A percentile compares a stretch with the other conserved stretches of the same genome.
Conservation (phyloP, 306 rosid species). For the Cicer yamashitae region DNA sequence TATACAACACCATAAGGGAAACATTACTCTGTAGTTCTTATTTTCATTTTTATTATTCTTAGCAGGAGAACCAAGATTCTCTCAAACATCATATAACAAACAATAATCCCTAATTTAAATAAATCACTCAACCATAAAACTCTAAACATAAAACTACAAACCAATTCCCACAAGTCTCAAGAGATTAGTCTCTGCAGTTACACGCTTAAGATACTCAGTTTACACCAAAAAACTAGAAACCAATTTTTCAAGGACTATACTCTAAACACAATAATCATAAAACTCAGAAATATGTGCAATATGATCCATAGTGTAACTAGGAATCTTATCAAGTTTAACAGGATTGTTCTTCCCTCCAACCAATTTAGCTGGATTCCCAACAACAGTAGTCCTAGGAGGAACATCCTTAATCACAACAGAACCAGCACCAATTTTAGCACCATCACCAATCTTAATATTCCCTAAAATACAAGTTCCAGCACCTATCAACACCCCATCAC, state of each 20-base stretch:
- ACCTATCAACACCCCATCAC: conserved; percentile 89
- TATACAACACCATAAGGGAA: not conserved
- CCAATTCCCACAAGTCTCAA: too few species aligned
- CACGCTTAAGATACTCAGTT: too few species aligned
- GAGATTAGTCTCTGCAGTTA: too few species aligned
- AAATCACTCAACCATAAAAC: conserved; percentile 6
- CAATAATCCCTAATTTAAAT: conserved; percentile 34
- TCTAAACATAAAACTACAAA: not conserved
- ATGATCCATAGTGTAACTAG: conserved; percentile 91
- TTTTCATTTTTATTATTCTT: conserved; percentile 27
- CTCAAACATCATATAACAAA: conserved; percentile 48
- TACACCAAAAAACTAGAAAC: not conserved
- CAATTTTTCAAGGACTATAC: not conserved
- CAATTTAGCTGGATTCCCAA: conserved; percentile 86
- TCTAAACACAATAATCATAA: conserved; percentile 78
- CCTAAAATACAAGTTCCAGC: conserved; percentile 92
- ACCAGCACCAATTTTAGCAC: conserved; percentile 91
- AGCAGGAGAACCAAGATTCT: conserved; percentile 60
- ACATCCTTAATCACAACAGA: conserved; percentile 91
- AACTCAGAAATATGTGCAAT: conserved; percentile 69
- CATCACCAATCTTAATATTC: conserved; percentile 76
- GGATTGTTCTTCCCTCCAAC: conserved; percentile 89
- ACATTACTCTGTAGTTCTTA: not conserved
- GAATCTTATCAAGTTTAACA: conserved; percentile 68
- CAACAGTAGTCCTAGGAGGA: conserved; percentile 88